Percentiles rank a stretch among this genome's conserved stretches.
phyloP scores from a whole-genome alignment of 2,329 filamentous ascomycete genomes.

The Lachnellula suecica region DNA sequence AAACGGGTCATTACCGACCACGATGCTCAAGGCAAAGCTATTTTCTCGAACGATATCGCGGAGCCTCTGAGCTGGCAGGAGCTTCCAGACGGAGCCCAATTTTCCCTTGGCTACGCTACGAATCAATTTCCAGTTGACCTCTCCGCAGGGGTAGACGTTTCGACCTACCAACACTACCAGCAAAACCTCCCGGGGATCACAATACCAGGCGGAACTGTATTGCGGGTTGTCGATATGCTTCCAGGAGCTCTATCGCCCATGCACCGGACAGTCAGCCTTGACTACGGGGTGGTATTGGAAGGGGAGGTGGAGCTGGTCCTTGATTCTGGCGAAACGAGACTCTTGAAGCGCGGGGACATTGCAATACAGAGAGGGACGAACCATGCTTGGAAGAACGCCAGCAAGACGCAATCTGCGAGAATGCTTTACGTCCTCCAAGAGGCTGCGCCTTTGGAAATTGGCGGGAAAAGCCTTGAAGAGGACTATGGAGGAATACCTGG shows the following conservation, averaged over 20 bases:
- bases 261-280: constrained; percentile 26
- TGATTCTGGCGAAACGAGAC: constrained; percentile 20
- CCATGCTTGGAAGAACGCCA: constrained; percentile 28
- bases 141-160: constrained; percentile 13
- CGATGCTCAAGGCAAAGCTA: constrained; percentile 21
- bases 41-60: constrained; percentile 16
- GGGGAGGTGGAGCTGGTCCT: constrained; percentile 25
- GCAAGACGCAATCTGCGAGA: constrained; percentile 19
- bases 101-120: constrained; percentile 23
- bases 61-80: constrained; percentile 16
- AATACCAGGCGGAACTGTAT: constrained; percentile 22
- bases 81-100: constrained; percentile 19
- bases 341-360: constrained; percentile 24
- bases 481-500: constrained; percentile 37
- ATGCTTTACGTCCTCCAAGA: constrained; percentile 28
- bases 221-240: constrained; percentile 24
- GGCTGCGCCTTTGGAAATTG: constrained; percentile 11
- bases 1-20: constrained; percentile 25
- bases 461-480: constrained; percentile 18
- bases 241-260: constrained; percentile 23
- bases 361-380: constrained; percentile 26
- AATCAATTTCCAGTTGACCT: constrained; percentile 20
- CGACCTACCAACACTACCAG: constrained; percentile 14
- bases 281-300: constrained; percentile 29
- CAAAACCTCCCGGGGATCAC: constrained; percentile 19